Percentiles rank a stretch among this genome's conserved stretches.
Conservation (phyloP, 2,329 filamentous ascomycete species). For the Fusarium caatingaense region DNA sequence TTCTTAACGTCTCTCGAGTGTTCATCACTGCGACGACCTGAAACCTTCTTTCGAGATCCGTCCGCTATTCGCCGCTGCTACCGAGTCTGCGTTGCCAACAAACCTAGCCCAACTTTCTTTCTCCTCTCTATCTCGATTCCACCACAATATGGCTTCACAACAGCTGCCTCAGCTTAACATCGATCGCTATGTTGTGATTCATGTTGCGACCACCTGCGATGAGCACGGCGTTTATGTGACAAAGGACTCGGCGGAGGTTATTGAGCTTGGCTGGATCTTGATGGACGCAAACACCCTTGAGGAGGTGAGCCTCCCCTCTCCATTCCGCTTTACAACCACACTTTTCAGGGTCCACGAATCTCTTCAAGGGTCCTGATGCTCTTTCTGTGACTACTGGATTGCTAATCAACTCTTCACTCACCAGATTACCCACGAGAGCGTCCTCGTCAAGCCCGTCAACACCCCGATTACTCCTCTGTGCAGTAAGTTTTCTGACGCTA, state of each 20-base stretch:
- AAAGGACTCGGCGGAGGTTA: conserved; percentile 98
- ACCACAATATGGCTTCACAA: conserved; percentile 54
- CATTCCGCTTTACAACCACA: conserved; percentile 9
- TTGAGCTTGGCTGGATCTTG: conserved; percentile 98
- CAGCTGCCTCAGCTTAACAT: conserved; percentile 73
- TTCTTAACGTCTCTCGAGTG: conserved; percentile 35
- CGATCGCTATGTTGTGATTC: conserved; percentile 97
- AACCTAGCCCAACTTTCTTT: conserved; percentile 37
- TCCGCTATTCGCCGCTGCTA: conserved; percentile 30
- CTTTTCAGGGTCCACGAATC: conserved; percentile 5
- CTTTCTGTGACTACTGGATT: not conserved
- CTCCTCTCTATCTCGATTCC: conserved; percentile 37
- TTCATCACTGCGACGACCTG: conserved; percentile 32
- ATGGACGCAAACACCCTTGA: conserved; percentile 91
- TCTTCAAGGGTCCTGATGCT: not conserved
- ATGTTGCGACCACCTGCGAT: conserved; percentile 98
- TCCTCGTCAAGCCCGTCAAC: conserved; percentile 98
- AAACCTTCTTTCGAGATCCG: conserved; percentile 22
- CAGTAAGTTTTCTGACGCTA: conserved; percentile 75
- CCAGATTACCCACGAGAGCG: conserved; percentile 93
- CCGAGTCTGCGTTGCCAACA: conserved; percentile 30
- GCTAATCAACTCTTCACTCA: conserved; percentile 29
- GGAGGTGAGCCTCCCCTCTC: conserved; percentile 72
- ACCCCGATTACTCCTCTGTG: conserved; percentile 98
- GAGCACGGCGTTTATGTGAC: conserved; percentile 99